Evolutionary conservation across 2,329 filamentous ascomycete species (phyloP).

Genomic region (Metarhizium guizhouense): DNA sequence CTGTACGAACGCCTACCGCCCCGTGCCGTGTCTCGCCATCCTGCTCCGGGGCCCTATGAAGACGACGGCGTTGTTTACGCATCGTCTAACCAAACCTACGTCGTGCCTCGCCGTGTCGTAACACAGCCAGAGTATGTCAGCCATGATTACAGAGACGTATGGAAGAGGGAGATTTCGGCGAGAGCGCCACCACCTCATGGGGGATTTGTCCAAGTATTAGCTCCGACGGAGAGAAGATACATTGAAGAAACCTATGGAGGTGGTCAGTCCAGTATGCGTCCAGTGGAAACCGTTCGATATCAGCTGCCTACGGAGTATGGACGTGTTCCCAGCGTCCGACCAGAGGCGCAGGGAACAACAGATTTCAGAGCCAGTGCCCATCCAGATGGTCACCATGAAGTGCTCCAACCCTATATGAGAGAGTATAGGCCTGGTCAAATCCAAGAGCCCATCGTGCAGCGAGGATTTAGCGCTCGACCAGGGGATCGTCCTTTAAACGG

Average conservation of each 20-base stretch:
- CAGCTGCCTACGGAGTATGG: conserved; percentile 33
- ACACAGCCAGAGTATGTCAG: conserved; percentile 52
- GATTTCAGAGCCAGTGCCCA: conserved; percentile 20
- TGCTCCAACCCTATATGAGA: conserved; percentile 22
- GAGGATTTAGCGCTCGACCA: conserved; percentile 32
- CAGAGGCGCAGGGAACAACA: conserved; percentile 19
- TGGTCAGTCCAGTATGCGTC: conserved; percentile 50
- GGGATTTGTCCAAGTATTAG: conserved; percentile 41
- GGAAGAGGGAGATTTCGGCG: conserved; percentile 48
- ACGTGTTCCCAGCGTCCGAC: conserved; percentile 34
- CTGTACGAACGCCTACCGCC: conserved; percentile 57
- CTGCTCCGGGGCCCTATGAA: conserved; percentile 35
- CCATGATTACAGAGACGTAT: conserved; percentile 43
- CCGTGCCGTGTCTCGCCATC: conserved; percentile 41
- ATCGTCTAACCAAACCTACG: conserved; percentile 40
- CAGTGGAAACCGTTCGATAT: conserved; percentile 35
- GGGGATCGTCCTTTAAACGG: conserved; percentile 25
- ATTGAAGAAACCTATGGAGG: conserved; percentile 41
- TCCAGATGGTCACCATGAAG: conserved; percentile 19
- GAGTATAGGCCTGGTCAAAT: conserved; percentile 20
- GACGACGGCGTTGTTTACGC: conserved; percentile 43
- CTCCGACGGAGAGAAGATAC: conserved; percentile 29
- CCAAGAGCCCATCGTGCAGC: conserved; percentile 12
- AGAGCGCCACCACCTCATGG: conserved; percentile 34
- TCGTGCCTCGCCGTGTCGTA: conserved; percentile 45